These are phyloP conservation scores for Agapanthus africanus DNA, from an alignment of 106 monocot genomes.

Conservation along the genomic window DNA sequence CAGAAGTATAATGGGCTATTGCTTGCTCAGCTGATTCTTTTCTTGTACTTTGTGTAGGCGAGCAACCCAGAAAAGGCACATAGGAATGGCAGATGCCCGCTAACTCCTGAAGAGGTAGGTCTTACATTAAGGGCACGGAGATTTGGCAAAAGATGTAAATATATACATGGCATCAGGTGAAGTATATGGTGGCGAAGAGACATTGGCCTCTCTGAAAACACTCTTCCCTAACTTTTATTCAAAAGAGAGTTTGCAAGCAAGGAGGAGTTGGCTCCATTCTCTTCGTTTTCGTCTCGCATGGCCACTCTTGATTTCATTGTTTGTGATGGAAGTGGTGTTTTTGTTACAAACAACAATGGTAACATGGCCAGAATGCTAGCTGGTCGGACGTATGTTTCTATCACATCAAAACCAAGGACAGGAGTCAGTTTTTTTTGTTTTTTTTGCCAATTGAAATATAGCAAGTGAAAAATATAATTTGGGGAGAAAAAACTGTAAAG, in stretches of 20 bases:
- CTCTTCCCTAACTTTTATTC: slow-evolving; percentile 74
- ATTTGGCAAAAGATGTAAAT: slow-evolving; percentile 55
- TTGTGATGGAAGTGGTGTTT: slow-evolving; percentile 69
- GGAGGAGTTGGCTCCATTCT: slow-evolving; percentile 63
- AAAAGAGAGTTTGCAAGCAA: slow-evolving; percentile 64
- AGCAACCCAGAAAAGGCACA: slow-evolving; percentile 71
- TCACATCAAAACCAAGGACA: no score
- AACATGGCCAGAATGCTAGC: slow-evolving; percentile 83
- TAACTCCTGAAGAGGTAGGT: slow-evolving; percentile 80
- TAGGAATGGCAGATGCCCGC: slow-evolving; percentile 72
- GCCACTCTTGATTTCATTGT: slow-evolving; percentile 87
- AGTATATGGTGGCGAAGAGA: slow-evolving; percentile 68
- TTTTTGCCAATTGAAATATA: no score
- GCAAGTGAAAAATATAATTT: no score
- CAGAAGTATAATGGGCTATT: no score
- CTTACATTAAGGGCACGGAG: slow-evolving; percentile 73
- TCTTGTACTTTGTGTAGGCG: no score
- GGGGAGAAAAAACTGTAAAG: background rate
- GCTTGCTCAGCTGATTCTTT: no score
- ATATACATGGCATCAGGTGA: slow-evolving; percentile 86
- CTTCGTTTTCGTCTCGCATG: slow-evolving; percentile 70
- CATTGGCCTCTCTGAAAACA: slow-evolving; percentile 60
- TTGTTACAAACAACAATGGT: slow-evolving; percentile 79
- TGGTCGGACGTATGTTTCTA: slow-evolving; percentile 50
- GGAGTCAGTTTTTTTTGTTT: no score